Conservation (phyloP, 2,329 filamentous ascomycete genomes). For the Colletotrichum cuscutae region DNA sequence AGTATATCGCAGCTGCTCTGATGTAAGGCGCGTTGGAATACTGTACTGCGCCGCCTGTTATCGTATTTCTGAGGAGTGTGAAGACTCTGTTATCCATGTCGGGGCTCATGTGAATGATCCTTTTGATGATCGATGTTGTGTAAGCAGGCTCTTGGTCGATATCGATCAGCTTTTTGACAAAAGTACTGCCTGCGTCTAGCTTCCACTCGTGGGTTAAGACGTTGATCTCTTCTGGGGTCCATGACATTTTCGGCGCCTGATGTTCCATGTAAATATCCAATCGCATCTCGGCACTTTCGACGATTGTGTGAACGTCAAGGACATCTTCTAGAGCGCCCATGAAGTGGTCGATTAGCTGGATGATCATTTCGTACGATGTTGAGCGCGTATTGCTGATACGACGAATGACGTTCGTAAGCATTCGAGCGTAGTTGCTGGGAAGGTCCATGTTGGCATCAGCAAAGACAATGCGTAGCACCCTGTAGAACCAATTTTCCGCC, state of each 20-base stretch:
- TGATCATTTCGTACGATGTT: constrained; percentile 64
- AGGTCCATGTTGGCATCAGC: constrained; percentile 66
- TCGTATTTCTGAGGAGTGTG: constrained; percentile 62
- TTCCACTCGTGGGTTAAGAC: constrained; percentile 56
- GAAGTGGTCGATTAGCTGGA: constrained; percentile 59
- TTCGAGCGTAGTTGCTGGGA: constrained; percentile 63
- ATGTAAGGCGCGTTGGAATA: constrained; percentile 66
- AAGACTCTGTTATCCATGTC: constrained; percentile 63
- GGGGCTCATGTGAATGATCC: constrained; percentile 64
- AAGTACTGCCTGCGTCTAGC: constrained; percentile 56
- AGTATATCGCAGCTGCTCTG: constrained; percentile 65
- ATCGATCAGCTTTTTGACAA: constrained; percentile 73
- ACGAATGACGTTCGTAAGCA: constrained; percentile 63
- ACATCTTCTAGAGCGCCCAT: constrained; percentile 54
- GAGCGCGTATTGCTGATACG: constrained; percentile 59
- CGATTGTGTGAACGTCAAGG: constrained; percentile 47
- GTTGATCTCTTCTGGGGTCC: constrained; percentile 58
- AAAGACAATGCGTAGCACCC: constrained; percentile 67
- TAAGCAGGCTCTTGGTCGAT: constrained; percentile 66
- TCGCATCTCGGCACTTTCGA: constrained; percentile 52
- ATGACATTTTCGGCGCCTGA: constrained; percentile 49
- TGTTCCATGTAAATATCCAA: constrained; percentile 44
- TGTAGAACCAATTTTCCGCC: constrained; percentile 68
- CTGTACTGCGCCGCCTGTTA: constrained; percentile 60
- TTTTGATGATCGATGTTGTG: constrained; percentile 66